phyloP scores from a whole-genome alignment of 257 asterid species.

The Solanum okadae region DNA sequence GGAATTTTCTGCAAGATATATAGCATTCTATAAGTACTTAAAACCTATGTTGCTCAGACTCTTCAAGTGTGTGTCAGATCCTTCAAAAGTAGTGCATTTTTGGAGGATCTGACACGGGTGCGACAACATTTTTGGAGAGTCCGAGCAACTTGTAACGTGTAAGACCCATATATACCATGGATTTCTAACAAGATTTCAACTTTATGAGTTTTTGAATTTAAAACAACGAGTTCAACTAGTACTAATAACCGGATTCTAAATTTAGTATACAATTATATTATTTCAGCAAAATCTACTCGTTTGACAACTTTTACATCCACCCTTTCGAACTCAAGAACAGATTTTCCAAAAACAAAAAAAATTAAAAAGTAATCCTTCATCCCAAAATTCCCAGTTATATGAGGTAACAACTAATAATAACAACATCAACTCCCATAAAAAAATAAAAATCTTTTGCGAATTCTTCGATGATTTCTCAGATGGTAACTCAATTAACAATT shows the following conservation, averaged over 20 bases:
- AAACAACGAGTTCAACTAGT: not conserved
- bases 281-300: not conserved
- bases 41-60: not conserved
- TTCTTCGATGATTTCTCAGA: not conserved
- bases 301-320: not conserved
- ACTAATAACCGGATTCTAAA: not conserved
- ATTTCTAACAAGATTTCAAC: not conserved
- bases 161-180: not conserved
- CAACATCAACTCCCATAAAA: not conserved
- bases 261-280: not conserved
- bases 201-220: not conserved
- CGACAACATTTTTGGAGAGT: not conserved
- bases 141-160: fast-evolving
- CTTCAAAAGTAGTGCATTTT: not conserved
- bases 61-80: fast-evolving
- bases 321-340: not conserved
- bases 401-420: not conserved
- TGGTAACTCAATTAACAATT: not conserved
- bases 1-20: conserved; percentile 4
- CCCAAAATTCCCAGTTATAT: not conserved
- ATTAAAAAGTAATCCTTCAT: not conserved
- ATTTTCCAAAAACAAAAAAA: not conserved
- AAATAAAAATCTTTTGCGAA: not conserved
- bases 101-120: not conserved
- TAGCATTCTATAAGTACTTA: not conserved